Evolutionary conservation across 1,284 basidiomycete genomes (phyloP), one percentile per base, ranked within the genome.

Genomic region (Ustilago lituana): DNA sequence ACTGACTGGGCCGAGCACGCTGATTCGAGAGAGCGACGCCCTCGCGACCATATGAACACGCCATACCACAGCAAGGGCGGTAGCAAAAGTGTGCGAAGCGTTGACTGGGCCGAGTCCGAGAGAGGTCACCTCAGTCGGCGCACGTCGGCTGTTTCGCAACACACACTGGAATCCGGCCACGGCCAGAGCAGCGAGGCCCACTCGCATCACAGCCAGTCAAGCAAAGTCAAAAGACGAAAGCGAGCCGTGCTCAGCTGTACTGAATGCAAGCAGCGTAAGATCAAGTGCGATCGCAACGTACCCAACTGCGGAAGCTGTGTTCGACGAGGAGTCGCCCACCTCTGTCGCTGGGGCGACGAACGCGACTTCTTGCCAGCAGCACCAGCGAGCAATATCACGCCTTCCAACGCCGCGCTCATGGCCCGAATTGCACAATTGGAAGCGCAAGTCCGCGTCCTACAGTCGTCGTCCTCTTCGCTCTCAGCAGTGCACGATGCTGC

Each of bases 261-360:
- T 32, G 65, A 75, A 46, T 75, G 73, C 56, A 67, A 72, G 44
- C 59, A 67, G 47, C 69, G 76, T 44, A 75, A 76, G 49, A 73
- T 77, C 69, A 66, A 67, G 29, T 75, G 73, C 41, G 69, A 76
- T 45, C 60, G 72, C 23, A 76, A 76, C 45, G 74, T 76, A 3
- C 70, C 70, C 26, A 68, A 72, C 26, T 76, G 74, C 37, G 63
- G 64, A 31, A 60, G 59, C 32, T 76, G 74, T 36, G 59, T 76
- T 17, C 66, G 64, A 4, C 49, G 74, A 20, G 74, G 74, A 9
- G 62, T 76, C 2, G 66, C 63, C 2, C 74, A 76, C 38, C 63
- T 71, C 4, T 76, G 74, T 39, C 60, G 62, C 19, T 76, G 70
- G 70, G 74, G 74, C 29, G 74, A 76, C 19, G 74, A 76, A 44